Conservation (phyloP, 805 yeast genomes). For the Suhomyces sp. region DNA sequence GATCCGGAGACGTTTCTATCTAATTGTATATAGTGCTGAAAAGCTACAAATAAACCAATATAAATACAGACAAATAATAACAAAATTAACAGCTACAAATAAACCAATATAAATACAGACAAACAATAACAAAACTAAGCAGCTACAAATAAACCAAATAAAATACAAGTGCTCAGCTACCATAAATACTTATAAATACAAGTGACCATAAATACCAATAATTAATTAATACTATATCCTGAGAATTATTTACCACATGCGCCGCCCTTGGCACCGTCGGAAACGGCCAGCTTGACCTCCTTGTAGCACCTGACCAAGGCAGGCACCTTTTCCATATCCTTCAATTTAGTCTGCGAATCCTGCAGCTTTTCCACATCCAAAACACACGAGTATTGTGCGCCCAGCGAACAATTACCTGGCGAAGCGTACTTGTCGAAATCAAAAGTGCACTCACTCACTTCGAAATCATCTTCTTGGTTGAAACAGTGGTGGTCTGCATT, state of each 20-base stretch:
- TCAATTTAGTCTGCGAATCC: constrained; percentile 7
- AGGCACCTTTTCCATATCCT: constrained; percentile 11
- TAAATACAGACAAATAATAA: no score
- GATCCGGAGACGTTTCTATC: constrained; percentile 44
- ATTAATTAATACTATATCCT: no score
- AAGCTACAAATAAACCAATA: not conserved
- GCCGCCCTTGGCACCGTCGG: constrained; percentile 9
- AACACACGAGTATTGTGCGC: constrained; percentile 13
- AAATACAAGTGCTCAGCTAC: no score
- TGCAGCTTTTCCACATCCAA: constrained; percentile 11
- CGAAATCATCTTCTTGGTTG: constrained; percentile 11
- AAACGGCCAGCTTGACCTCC: constrained; percentile 5
- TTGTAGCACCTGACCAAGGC: constrained; percentile 11
- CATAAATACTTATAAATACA: no score
- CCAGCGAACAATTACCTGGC: constrained; percentile 10
- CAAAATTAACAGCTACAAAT: no score
- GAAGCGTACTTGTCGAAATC: constrained; percentile 10
- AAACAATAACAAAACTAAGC: no score
- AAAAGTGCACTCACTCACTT: constrained; percentile 6
- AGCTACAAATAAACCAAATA: no score
- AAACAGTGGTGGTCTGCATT: constrained; percentile 7
- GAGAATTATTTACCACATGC: constrained; percentile 10
- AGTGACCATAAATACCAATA: no score
- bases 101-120: no score
- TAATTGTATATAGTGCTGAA: constrained; percentile 15